Evolutionary conservation across 768 basidiomycete genomes (phyloP).

Genomic region (Mycena kentingensis): DNA sequence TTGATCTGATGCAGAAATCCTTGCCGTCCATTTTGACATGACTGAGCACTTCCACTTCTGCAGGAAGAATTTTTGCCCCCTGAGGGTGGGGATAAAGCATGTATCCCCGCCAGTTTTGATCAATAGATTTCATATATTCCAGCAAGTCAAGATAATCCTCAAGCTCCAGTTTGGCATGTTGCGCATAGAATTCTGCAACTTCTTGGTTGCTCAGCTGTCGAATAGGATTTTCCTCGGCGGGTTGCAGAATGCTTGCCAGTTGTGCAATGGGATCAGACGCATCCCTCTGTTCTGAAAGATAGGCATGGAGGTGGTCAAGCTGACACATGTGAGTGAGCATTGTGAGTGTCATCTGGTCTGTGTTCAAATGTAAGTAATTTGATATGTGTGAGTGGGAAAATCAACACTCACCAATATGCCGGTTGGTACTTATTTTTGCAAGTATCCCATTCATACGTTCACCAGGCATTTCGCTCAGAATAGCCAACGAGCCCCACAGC

Average conservation of each 20-base stretch:
- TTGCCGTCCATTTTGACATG: constrained; percentile 18
- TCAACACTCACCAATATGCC: constrained; percentile 15
- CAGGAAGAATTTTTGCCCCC: too few species aligned
- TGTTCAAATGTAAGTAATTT: not conserved
- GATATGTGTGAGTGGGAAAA: not conserved
- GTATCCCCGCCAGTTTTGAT: too few species aligned
- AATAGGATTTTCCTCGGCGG: not conserved
- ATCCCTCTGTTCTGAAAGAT: not conserved
- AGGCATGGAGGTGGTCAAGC: not conserved
- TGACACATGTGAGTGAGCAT: constrained; percentile 17
- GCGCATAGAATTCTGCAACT: too few species aligned
- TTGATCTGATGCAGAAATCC: constrained; percentile 23
- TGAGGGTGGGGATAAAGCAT: too few species aligned
- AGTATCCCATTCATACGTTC: constrained; percentile 34
- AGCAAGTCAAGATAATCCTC: too few species aligned
- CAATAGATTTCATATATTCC: too few species aligned
- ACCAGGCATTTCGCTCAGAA: constrained; percentile 34
- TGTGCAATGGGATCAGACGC: not conserved
- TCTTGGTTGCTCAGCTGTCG: not conserved
- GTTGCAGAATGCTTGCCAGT: not conserved
- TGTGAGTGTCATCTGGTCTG: constrained; percentile 17
- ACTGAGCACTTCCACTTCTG: constrained; percentile 9
- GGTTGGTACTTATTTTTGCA: constrained; percentile 28
- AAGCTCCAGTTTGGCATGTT: too few species aligned
- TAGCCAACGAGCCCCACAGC: constrained; percentile 33